These are phyloP conservation scores for Cutaneotrichosporon cyanovorans DNA, from an alignment of 1,284 basidiomycete genomes.

Conservation along the genomic window DNA sequence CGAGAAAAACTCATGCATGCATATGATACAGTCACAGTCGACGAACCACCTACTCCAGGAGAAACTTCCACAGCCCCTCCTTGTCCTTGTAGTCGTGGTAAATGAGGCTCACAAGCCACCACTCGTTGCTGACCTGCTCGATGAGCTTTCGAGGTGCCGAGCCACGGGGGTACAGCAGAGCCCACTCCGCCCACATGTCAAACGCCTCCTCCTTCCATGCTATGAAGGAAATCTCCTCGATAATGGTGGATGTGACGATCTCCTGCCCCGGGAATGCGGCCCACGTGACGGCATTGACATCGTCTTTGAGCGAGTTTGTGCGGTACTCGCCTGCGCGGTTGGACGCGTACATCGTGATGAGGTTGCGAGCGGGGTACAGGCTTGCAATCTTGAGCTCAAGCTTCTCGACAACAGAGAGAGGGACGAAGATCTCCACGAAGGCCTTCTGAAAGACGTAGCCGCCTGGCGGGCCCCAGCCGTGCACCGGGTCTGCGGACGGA, in stretches of 20 bases:
- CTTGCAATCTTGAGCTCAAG: conserved; percentile 51
- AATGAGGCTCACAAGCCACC: conserved; percentile 89
- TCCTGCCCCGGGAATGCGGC: conserved; percentile 98
- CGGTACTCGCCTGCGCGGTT: conserved; percentile 79
- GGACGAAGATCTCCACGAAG: conserved; percentile 93
- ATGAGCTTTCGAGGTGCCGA: conserved; percentile 68
- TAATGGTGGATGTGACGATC: conserved; percentile 95
- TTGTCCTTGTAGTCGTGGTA: conserved; percentile 87
- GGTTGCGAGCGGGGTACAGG: conserved; percentile 47
- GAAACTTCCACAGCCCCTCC: conserved; percentile 77
- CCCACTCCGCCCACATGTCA: conserved; percentile 93
- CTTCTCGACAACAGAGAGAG: conserved; percentile 55
- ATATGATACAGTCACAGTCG: too few species aligned
- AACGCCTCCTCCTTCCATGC: conserved; percentile 99
- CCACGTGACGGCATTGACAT: conserved; percentile 98
- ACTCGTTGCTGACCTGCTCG: conserved; percentile 60
- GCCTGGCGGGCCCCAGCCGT: conserved; percentile 86
- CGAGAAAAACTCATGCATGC: too few species aligned
- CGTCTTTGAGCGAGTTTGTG: conserved; percentile 85
- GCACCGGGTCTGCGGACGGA: conserved; percentile 62
- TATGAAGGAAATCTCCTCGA: conserved; percentile 93
- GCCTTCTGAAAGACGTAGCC: conserved; percentile 97
- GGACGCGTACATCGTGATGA: conserved; percentile 71
- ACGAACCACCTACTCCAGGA: conserved; percentile 47
- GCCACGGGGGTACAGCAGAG: conserved; percentile 68